Percentiles rank a stretch among this genome's conserved stretches.
phyloP scores from a whole-genome alignment of 2,329 filamentous ascomycete species.

The Ciborinia camelliae region DNA sequence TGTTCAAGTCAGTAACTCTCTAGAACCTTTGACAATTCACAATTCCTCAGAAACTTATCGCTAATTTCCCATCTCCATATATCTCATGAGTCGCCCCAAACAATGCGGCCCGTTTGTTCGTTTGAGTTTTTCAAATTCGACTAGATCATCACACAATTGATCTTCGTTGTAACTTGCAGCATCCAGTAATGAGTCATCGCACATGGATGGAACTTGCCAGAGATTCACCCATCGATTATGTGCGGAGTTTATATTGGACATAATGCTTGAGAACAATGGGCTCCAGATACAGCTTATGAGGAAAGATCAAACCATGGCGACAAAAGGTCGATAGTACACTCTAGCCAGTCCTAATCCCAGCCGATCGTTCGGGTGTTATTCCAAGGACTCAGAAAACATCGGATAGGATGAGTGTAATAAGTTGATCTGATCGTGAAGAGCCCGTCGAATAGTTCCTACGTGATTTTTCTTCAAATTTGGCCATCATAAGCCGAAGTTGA shows the following conservation, averaged over 20 bases:
- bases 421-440: constrained; percentile 6
- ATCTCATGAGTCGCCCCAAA: constrained; percentile 44
- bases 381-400: constrained; percentile 42
- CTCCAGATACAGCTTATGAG: constrained; percentile 35
- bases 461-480: neutral
- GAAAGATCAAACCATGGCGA: constrained; percentile 35
- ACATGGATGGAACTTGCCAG: constrained; percentile 39
- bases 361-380: constrained; percentile 37
- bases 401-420: constrained; percentile 25
- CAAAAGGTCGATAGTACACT: constrained; percentile 37
- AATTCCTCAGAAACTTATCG: constrained; percentile 42
- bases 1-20: constrained; percentile 37
- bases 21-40: constrained; percentile 37
- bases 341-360: neutral
- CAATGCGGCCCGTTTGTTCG: constrained; percentile 22
- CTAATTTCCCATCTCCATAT: constrained; percentile 43
- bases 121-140: constrained; percentile 41
- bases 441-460: neutral
- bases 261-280: constrained; percentile 38
- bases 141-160: constrained; percentile 44
- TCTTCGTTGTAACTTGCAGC: constrained; percentile 43
- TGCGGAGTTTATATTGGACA: constrained; percentile 43
- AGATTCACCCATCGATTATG: constrained; percentile 44
- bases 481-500: neutral
- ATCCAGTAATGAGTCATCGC: constrained; percentile 42